Percentiles rank a stretch among this genome's conserved stretches.
Evolutionary conservation across 176 grass and related monocot species (phyloP).

Genomic region (Avena atlantica): DNA sequence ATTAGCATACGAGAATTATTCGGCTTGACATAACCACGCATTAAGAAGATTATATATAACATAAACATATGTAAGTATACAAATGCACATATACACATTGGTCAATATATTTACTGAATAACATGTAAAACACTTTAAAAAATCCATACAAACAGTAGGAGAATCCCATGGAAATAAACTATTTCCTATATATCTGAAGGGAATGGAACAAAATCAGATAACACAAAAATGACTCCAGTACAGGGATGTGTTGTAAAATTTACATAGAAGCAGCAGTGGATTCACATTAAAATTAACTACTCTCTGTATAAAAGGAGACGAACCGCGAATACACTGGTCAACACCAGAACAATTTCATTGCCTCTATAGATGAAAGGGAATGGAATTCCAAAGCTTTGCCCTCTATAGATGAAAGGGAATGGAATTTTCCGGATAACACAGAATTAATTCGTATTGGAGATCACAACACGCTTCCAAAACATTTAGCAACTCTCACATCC

Average conservation of each 20-base stretch:
- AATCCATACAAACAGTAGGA: not conserved
- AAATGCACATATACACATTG: not conserved
- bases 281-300: too few species aligned
- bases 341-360: not conserved
- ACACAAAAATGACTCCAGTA: not conserved
- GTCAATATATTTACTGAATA: not conserved
- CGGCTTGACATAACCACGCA: slow-evolving; percentile 34
- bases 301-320: not conserved
- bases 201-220: not conserved
- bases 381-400: too few species aligned
- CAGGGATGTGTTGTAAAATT: not conserved
- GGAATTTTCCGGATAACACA: not conserved
- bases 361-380: too few species aligned
- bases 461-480: not conserved
- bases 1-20: not conserved
- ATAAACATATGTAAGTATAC: slow-evolving; percentile 3
- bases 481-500: not conserved
- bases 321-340: not conserved
- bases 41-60: slow-evolving; percentile 15
- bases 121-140: not conserved
- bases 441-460: not conserved
- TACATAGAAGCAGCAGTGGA: not conserved
- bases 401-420: not conserved
- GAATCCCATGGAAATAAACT: not conserved
- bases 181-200: not conserved